These are phyloP conservation scores for Mayamaea pseudoterrestris DNA, from an alignment of 108 stramenopile species.

Conservation along the genomic window DNA sequence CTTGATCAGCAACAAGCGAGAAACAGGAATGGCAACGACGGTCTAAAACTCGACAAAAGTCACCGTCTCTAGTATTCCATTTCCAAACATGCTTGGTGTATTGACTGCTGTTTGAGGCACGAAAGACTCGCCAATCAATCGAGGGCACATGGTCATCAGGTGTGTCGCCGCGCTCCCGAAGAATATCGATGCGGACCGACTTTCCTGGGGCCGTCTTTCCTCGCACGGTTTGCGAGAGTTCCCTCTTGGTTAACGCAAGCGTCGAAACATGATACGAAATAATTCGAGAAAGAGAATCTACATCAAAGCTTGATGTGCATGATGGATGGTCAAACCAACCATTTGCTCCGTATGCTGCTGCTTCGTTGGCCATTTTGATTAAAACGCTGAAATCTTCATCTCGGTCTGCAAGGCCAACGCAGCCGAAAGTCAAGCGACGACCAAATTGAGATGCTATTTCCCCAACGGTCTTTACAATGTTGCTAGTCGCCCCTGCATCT, in stretches of 20 bases:
- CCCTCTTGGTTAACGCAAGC: constrained; percentile 23
- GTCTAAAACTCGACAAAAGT: constrained; percentile 16
- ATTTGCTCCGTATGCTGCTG: constrained; percentile 13
- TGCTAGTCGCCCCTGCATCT: constrained; percentile 6
- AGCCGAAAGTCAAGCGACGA: constrained; percentile 21
- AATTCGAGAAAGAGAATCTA: constrained; percentile 15
- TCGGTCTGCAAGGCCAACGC: constrained; percentile 29
- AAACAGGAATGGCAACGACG: constrained; percentile 18
- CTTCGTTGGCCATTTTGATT: constrained; percentile 23
- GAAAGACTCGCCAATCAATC: not conserved
- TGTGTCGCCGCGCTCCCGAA: constrained; percentile 24
- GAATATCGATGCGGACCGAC: constrained; percentile 22
- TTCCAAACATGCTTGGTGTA: constrained; percentile 3
- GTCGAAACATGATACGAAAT: constrained; percentile 22
- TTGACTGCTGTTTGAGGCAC: not conserved
- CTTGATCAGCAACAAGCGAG: too few relatives aligned
- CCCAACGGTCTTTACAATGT: not conserved
- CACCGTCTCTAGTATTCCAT: constrained; percentile 5
- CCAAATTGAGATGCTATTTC: constrained; percentile 21
- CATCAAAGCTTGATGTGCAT: constrained; percentile 14
- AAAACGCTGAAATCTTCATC: constrained; percentile 24
- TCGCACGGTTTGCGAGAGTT: constrained; percentile 30
- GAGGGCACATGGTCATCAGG: too few relatives aligned
- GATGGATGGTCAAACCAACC: constrained; percentile 27
- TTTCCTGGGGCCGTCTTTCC: constrained; percentile 16